phyloP scores from a whole-genome alignment of 805 yeast species.

The Saccharomyces paradoxus region DNA sequence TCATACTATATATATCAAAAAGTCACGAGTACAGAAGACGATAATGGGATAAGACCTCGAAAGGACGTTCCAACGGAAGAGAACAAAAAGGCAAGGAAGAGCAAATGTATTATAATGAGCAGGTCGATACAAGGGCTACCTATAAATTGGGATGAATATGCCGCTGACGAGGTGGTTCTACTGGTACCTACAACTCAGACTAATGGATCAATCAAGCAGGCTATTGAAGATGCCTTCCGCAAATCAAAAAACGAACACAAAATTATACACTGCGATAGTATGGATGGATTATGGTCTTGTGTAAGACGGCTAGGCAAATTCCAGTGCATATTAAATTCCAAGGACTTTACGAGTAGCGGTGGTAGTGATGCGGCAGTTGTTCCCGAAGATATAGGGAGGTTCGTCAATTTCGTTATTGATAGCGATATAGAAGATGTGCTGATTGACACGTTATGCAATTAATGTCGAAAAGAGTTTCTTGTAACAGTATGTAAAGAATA shows the following conservation, averaged over 20 bases:
- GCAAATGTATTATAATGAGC: conserved; percentile 15
- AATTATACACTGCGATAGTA: conserved; percentile 40
- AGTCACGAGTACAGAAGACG: not conserved
- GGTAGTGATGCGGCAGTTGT: conserved; percentile 5
- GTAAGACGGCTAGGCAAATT: conserved; percentile 42
- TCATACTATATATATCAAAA: not conserved
- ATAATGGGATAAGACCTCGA: not conserved
- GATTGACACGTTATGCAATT: not conserved
- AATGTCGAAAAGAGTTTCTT: not conserved
- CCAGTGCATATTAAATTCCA: conserved; percentile 21
- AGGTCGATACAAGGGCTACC: conserved; percentile 7
- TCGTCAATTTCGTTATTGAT: conserved; percentile 20
- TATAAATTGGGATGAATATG: conserved; percentile 13
- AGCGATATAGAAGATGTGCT: conserved; percentile 3
- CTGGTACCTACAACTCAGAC: conserved; percentile 19
- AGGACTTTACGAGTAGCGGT: conserved; percentile 17
- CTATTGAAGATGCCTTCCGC: not conserved
- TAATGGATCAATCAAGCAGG: not conserved
- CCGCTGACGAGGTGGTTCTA: conserved; percentile 27
- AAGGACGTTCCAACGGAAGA: not conserved
- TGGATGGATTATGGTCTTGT: conserved; percentile 46
- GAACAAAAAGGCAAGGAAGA: not conserved
- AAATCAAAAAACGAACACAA: conserved; percentile 17
- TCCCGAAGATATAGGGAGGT: conserved; percentile 28
- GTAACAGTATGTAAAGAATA: not conserved